Percentiles rank a stretch among this genome's conserved stretches.
phyloP scores from a whole-genome alignment of 176 grass and related monocot genomes.

The Carex cristatella region DNA sequence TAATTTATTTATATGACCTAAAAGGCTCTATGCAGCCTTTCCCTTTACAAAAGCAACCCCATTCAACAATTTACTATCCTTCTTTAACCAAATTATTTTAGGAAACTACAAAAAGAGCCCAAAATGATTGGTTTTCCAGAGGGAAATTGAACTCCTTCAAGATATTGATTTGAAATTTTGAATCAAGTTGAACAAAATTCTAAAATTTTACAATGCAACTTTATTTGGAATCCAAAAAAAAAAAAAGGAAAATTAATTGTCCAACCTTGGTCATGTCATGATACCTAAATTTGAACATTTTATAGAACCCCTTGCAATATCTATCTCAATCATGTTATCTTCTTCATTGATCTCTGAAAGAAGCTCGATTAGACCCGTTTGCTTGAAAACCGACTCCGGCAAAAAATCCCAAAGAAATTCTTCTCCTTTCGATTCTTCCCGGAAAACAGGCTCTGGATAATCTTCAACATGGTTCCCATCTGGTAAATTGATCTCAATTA shows the following conservation, averaged over 20 bases:
- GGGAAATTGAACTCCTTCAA: not conserved
- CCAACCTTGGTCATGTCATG: slow-evolving; percentile 44
- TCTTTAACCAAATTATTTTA: slow-evolving; percentile 32
- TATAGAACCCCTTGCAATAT: slow-evolving; percentile 70
- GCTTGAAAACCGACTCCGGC: slow-evolving; percentile 51
- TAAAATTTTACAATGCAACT: slow-evolving; percentile 12
- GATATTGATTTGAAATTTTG: not conserved
- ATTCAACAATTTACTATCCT: slow-evolving; percentile 1
- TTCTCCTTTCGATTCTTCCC: slow-evolving; percentile 32
- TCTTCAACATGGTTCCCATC: slow-evolving; percentile 42
- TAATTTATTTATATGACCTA: not conserved
- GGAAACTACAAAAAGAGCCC: not conserved
- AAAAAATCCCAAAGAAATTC: slow-evolving; percentile 38
- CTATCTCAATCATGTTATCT: slow-evolving; percentile 91
- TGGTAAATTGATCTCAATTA: slow-evolving; percentile 71
- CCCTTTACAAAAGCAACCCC: slow-evolving; percentile 2
- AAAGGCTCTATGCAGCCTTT: not conserved
- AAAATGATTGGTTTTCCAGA: not conserved
- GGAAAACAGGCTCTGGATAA: slow-evolving; percentile 12
- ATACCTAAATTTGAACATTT: slow-evolving; percentile 50
- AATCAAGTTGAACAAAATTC: slow-evolving; percentile 10
- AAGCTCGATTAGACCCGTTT: slow-evolving; percentile 55
- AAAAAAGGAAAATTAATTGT: not conserved
- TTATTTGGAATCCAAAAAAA: slow-evolving; percentile 12
- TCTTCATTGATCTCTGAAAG: slow-evolving; percentile 70